Base-by-base conservation (phyloP, 176 grass and related monocot species). In the Bonia amplexicaulis region DNA sequence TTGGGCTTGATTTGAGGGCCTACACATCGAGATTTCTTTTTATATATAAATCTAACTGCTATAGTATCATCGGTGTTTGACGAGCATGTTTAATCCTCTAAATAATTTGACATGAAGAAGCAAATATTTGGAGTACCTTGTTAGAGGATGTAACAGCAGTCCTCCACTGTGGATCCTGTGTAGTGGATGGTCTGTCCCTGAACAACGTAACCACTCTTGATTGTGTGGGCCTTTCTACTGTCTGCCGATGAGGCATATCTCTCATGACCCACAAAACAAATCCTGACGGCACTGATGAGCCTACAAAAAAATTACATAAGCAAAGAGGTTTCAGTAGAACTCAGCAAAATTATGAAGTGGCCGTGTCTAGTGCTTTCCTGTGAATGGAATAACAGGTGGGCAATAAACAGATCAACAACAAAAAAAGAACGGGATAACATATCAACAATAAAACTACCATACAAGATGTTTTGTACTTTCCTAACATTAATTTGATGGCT, bases 251-350 rank as follows among this genome's bases (percentile, higher is more conserved):
- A 60, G 97, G 97, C 88, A 99, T 78, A 16, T 99, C 97, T 96
- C 92, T 94, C 97, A 99, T 94, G n/a, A 99, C 81, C 97, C 92
- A 96, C 37, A 99, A 83, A 69, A 99, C 92, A 86, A 94, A 94
- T 42, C 89, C 97, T 66, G 93, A 99, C 1, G 97, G 97, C 19
- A 94, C 86, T 54, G 93, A 92, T 1, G 93, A 99, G 22, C 97
- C 97, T 99, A 86, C 55, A 52, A 64, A 74, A 65, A 95, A 58
- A 77, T 82, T 48, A 83, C 11, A 82, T 73, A 67, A 70, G 31
- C 53, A 85, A 3, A 79, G 64, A 73, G 74, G 29, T 80, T 51
- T 29, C 12, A 45, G 73, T 62, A 74, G 12, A 79, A 78, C 14
- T 19, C 7, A 10, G 20, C 45, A 46, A 57, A 85, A 60, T 61